Percentiles rank a stretch among this genome's conserved stretches.
phyloP scores from a whole-genome alignment of 1,284 basidiomycete species.

The Schizopora paradoxa region DNA sequence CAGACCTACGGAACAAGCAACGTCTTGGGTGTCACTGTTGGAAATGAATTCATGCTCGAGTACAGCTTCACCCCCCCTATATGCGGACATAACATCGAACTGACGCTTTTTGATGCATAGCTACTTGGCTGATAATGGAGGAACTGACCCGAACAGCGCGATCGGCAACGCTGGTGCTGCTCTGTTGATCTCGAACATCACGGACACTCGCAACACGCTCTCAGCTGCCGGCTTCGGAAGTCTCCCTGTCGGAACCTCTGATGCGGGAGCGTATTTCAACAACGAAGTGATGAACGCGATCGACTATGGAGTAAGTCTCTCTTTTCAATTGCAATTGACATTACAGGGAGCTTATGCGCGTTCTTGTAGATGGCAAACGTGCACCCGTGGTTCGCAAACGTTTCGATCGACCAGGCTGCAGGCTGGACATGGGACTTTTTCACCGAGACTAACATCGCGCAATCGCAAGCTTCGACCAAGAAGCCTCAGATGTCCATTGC shows the following conservation, averaged over 20 bases:
- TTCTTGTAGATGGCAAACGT: slow-evolving; percentile 65
- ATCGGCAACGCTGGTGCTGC: slow-evolving; percentile 48
- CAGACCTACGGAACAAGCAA: slow-evolving; percentile 75
- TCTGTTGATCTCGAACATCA: slow-evolving; percentile 60
- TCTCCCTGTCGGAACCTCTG: slow-evolving; percentile 83
- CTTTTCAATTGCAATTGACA: slow-evolving; percentile 10
- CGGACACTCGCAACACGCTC: slow-evolving; percentile 56
- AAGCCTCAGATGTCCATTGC: slow-evolving; percentile 80
- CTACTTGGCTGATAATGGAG: slow-evolving; percentile 44
- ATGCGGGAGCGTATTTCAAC: slow-evolving; percentile 88
- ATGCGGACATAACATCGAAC: slow-evolving; percentile 3
- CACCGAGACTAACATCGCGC: slow-evolving; percentile 49
- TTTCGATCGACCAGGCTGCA: slow-evolving; percentile 65
- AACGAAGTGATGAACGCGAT: slow-evolving; percentile 58
- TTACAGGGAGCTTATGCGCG: slow-evolving; percentile 19
- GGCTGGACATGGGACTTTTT: slow-evolving; percentile 61
- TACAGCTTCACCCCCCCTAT: slow-evolving; percentile 24
- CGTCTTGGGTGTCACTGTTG: slow-evolving; percentile 76
- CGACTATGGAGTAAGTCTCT: slow-evolving; percentile 67
- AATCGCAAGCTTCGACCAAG: slow-evolving; percentile 47
- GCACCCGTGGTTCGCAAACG: slow-evolving; percentile 82
- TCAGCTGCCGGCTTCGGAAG: slow-evolving; percentile 40
- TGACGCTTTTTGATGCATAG: slow-evolving; percentile 29
- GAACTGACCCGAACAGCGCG: slow-evolving; percentile 43
- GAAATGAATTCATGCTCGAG: slow-evolving; percentile 83